These are phyloP conservation scores for Erigeron canadensis DNA, from an alignment of 129 eudicot species.

Conservation along the genomic window DNA sequence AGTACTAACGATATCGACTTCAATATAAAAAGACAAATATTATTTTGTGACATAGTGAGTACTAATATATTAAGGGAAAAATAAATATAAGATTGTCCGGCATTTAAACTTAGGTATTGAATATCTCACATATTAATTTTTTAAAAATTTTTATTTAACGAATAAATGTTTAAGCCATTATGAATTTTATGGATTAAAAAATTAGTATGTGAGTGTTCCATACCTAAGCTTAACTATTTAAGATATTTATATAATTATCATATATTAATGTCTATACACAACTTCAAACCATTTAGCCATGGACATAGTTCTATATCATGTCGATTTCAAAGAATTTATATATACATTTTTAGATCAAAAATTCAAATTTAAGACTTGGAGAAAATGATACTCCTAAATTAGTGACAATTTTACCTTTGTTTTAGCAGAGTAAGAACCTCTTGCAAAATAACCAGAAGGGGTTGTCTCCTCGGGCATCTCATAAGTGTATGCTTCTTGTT, in stretches of 20 bases:
- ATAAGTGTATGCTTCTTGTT: slow-evolving; percentile 51
- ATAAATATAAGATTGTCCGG: no score
- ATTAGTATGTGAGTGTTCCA: no score
- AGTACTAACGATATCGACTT: slow-evolving; percentile 3
- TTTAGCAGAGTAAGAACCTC: slow-evolving; percentile 68
- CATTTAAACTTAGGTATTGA: no score
- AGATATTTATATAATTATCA: no score
- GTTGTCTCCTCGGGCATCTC: slow-evolving; percentile 70
- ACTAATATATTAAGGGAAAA: no score
- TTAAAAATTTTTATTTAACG: no score
- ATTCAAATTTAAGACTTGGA: neutral
- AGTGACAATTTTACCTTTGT: neutral
- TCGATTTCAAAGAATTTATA: neutral
- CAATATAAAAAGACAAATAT: neutral
- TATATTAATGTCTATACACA: neutral
- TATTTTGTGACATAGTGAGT: neutral
- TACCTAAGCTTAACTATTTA: no score
- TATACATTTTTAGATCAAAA: neutral
- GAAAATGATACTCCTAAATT: neutral
- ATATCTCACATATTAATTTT: no score
- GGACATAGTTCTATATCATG: neutral
- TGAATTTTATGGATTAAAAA: no score
- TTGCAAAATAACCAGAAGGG: slow-evolving; percentile 68
- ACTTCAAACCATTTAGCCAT: neutral
- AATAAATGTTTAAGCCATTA: no score